Evolutionary conservation across 2,329 filamentous ascomycete species (phyloP).

Genomic region (Periglandula ipomoeae): DNA sequence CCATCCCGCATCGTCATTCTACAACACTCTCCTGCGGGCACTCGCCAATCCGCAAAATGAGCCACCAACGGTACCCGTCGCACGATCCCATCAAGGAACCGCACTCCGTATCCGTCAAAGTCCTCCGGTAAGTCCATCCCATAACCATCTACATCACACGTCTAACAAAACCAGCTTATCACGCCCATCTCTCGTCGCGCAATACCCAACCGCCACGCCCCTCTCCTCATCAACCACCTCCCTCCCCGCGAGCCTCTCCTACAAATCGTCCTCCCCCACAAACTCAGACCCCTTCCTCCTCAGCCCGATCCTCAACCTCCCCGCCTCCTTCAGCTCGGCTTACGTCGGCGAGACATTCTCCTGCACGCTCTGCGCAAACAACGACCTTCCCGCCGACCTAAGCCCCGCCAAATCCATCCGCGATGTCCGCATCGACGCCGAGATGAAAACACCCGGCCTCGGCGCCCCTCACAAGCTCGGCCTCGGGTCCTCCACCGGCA

Average conservation of each 20-base stretch:
- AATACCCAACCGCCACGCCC: slow-evolving; percentile 51
- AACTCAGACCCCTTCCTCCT: slow-evolving; percentile 49
- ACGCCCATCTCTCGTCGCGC: slow-evolving; percentile 65
- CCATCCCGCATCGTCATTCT: neutral
- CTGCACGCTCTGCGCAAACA: slow-evolving; percentile 93
- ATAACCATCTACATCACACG: neutral
- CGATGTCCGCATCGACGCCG: slow-evolving; percentile 74
- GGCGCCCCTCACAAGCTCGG: slow-evolving; percentile 52
- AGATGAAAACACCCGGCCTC: slow-evolving; percentile 82
- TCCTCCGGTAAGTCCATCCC: slow-evolving; percentile 44
- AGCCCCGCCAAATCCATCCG: slow-evolving; percentile 48
- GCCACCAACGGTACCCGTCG: slow-evolving; percentile 48
- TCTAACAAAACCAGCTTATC: slow-evolving; percentile 53
- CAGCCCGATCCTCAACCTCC: slow-evolving; percentile 66
- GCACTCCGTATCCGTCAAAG: slow-evolving; percentile 71
- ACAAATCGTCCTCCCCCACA: slow-evolving; percentile 36
- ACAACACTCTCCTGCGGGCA: neutral
- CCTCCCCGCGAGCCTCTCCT: slow-evolving; percentile 63
- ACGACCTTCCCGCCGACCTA: slow-evolving; percentile 44
- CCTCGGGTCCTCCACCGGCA: slow-evolving; percentile 28
- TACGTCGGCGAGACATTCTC: slow-evolving; percentile 94
- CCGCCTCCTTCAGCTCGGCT: slow-evolving; percentile 83
- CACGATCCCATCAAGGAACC: slow-evolving; percentile 60
- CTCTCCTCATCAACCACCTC: slow-evolving; percentile 37
- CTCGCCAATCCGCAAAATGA: slow-evolving; percentile 29